phyloP scores from a whole-genome alignment of 768 basidiomycete genomes.

The Basidioascus undulatus region DNA sequence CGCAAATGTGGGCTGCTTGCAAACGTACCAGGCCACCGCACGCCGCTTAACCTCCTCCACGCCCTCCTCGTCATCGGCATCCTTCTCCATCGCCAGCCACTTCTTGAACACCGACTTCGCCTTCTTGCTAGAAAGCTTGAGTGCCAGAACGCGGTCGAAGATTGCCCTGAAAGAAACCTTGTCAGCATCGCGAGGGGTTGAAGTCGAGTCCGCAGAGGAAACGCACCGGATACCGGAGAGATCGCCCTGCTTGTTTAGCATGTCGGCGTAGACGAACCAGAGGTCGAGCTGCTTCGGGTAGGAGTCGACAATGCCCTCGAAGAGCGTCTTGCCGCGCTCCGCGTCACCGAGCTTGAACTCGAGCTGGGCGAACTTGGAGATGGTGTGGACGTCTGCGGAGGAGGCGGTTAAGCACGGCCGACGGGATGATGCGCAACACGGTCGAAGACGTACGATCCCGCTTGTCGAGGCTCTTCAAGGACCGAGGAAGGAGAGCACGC shows the following conservation, averaged over 20 bases:
- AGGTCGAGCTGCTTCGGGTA: slow-evolving; percentile 87
- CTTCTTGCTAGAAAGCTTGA: slow-evolving; percentile 63
- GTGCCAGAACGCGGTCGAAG: slow-evolving; percentile 57
- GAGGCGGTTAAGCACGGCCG: background rate
- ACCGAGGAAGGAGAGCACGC: slow-evolving; percentile 60
- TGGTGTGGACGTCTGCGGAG: slow-evolving; percentile 74
- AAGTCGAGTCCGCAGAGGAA: background rate
- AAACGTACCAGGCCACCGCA: slow-evolving; percentile 70
- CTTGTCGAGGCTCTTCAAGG: slow-evolving; percentile 74
- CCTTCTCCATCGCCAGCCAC: slow-evolving; percentile 70
- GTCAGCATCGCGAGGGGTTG: background rate
- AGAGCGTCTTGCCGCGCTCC: slow-evolving; percentile 83
- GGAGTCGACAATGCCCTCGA: slow-evolving; percentile 86
- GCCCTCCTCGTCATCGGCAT: slow-evolving; percentile 68
- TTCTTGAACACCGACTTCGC: slow-evolving; percentile 72
- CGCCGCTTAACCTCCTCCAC: slow-evolving; percentile 56
- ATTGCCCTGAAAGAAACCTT: slow-evolving; percentile 30
- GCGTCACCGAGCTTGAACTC: slow-evolving; percentile 87
- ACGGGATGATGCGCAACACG: background rate
- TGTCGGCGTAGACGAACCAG: slow-evolving; percentile 92
- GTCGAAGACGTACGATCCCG: slow-evolving; percentile 48
- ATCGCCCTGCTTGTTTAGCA: slow-evolving; percentile 61
- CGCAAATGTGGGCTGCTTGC: too few species aligned
- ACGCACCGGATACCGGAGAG: slow-evolving; percentile 51
- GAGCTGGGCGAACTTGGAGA: slow-evolving; percentile 78